A percentile compares a stretch with the other conserved stretches of the same genome.
Evolutionary conservation across 73 alveolate species (phyloP).

Genomic region (Tetrahymena thermophila): DNA sequence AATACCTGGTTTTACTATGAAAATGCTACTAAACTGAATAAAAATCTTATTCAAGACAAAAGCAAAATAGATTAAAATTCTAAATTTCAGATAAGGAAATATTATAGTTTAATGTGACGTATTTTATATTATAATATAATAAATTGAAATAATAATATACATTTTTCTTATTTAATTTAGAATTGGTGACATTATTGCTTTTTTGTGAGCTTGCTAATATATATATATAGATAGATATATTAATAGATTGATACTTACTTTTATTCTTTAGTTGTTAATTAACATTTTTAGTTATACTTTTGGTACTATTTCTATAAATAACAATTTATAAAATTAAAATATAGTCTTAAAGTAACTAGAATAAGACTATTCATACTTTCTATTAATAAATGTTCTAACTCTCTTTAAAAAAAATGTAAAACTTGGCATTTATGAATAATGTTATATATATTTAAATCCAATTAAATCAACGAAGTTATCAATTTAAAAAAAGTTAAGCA

Average conservation of each 20-base stretch:
- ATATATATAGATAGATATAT: too few relatives aligned
- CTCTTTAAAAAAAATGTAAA: background rate
- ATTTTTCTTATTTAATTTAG: too few relatives aligned
- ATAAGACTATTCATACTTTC: background rate
- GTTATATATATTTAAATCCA: too few relatives aligned
- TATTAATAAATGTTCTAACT: background rate
- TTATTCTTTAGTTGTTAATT: too few relatives aligned
- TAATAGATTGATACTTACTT: background rate
- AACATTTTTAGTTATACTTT: background rate
- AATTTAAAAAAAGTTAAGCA: too few relatives aligned
- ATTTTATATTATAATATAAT: background rate
- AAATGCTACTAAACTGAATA: background rate
- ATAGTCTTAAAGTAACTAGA: background rate
- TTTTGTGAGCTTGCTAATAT: too few relatives aligned
- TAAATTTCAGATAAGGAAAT: background rate
- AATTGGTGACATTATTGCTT: too few relatives aligned
- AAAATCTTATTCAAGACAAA: background rate
- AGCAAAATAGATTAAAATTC: background rate
- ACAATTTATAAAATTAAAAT: background rate
- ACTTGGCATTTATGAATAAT: too few relatives aligned
- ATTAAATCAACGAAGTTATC: too few relatives aligned
- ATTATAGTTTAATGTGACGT: background rate
- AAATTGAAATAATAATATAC: too few relatives aligned
- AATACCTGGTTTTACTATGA: background rate
- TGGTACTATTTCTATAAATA: background rate